A percentile compares a stretch with the other conserved stretches of the same genome.
Conservation (phyloP, 2,329 filamentous ascomycete genomes). For the Cercospora sesami region DNA sequence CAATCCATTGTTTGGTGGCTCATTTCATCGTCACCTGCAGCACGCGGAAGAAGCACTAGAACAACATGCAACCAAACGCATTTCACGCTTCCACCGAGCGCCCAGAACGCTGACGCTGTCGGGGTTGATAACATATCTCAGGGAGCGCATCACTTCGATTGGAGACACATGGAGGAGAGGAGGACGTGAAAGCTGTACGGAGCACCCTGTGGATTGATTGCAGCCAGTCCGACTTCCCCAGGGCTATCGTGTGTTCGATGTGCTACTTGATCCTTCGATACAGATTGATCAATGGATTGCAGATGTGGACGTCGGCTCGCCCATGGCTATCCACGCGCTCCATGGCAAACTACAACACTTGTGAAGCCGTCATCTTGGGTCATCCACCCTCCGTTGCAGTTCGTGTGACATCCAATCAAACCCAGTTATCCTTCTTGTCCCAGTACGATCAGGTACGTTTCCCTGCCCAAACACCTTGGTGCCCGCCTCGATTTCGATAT, state of each 20-base stretch:
- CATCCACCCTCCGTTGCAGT: conserved; percentile 21
- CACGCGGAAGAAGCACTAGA: not conserved
- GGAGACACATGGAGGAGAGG: not conserved
- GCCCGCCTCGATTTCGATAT: conserved; percentile 25
- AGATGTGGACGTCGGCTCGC: not conserved
- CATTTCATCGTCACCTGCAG: not conserved
- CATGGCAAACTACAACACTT: not conserved
- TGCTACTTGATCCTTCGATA: not conserved
- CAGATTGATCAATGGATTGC: not conserved
- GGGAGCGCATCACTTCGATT: not conserved
- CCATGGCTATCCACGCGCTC: not conserved
- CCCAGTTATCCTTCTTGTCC: conserved; percentile 1
- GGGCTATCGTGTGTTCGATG: not conserved
- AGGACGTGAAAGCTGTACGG: not conserved
- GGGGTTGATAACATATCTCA: not conserved
- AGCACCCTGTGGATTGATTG: not conserved
- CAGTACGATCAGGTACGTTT: conserved; percentile 14
- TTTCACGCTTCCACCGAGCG: not conserved
- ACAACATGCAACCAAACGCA: not conserved
- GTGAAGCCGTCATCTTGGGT: conserved; percentile 4
- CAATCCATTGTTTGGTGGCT: not conserved
- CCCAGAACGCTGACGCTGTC: not conserved
- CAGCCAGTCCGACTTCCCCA: not conserved
- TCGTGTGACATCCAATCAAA: conserved; percentile 23
- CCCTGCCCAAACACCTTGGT: conserved; percentile 13